These are phyloP conservation scores for Pseudogymnoascus sp. DNA, from an alignment of 2,329 filamentous ascomycete genomes.

Conservation along the genomic window DNA sequence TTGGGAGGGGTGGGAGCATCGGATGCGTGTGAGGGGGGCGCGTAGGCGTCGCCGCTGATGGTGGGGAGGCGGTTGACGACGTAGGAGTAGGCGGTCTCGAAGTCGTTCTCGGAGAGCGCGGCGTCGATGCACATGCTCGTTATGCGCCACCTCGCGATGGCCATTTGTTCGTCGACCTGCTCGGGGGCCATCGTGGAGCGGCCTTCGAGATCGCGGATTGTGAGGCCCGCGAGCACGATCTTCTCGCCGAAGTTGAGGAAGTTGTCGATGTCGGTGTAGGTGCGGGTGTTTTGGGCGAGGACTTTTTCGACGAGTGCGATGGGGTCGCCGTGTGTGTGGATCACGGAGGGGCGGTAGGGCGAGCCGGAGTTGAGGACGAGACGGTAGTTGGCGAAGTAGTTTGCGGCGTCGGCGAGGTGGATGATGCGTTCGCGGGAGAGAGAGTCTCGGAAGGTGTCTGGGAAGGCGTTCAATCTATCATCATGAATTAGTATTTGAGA, in stretches of 20 bases:
- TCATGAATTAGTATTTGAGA: background rate
- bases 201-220: constrained; percentile 17
- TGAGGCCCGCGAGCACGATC: constrained; percentile 54
- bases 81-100: constrained; percentile 81
- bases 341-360: constrained; percentile 68
- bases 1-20: constrained; percentile 15
- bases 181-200: constrained; percentile 5
- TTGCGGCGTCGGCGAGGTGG: constrained; percentile 63
- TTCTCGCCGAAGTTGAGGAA: constrained; percentile 61
- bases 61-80: constrained; percentile 61
- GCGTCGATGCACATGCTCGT: constrained; percentile 75
- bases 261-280: constrained; percentile 68
- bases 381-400: constrained; percentile 67
- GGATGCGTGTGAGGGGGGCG: constrained; percentile 10
- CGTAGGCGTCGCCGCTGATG: constrained; percentile 16
- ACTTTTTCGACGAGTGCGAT: constrained; percentile 65
- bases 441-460: constrained; percentile 46
- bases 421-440: constrained; percentile 48
- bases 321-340: constrained; percentile 70
- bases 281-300: constrained; percentile 65
- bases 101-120: constrained; percentile 68
- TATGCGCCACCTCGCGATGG: constrained; percentile 55
- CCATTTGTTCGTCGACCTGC: constrained; percentile 26
- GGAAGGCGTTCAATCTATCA: constrained; percentile 55
- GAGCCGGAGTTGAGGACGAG: constrained; percentile 72